Evolutionary conservation across 441 rosid genomes (phyloP), one percentile per base, ranked within the genome.

Genomic region (Cnidoscolus chayamansa): DNA sequence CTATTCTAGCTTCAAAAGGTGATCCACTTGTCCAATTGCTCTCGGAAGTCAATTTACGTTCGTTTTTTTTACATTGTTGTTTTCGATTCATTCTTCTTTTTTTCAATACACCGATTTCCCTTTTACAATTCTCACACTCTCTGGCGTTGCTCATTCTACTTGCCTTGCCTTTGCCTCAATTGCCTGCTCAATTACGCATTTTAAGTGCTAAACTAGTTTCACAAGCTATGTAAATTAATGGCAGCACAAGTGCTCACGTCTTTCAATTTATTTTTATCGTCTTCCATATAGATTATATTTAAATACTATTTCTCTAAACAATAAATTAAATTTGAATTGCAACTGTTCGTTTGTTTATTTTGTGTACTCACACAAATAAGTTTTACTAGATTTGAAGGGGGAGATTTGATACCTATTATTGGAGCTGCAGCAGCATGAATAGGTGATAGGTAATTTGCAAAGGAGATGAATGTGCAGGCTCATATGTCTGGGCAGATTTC

Each of bases 401-500:
- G 32, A 40, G 25, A 7, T 65, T 71, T 48, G 45, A 37, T 15
- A 15, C 59, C 17, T 76, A n/a, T 73, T 48, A 56, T 55, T 62
- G 66, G 35, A 30, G 45, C 13, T 67, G 30, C 11, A 70, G 43
- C 75, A 65, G 71, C 74, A 74, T 74, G 77, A 59, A n/a, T 65
- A 12, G 37, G 56, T 64, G 58, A 20, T 74, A 57, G n/a, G n/a
- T n/a, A n/a, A n/a, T n/a, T n/a, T n/a, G n/a, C n/a, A n/a, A n/a
- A n/a, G n/a, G 58, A 71, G 72, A 89, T 91, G 98, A 90, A 90
- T 86, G 89, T 88, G 81, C 98, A 85, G 79, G 79, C 97, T 7
- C 97, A 90, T 81, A 75, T 89, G 85, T 84, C 99, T 3, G 96
- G 93, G 72, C 94, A 87, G 77, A 80, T 88, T 40, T 77, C 93